Evolutionary conservation across 2,329 filamentous ascomycete genomes (phyloP).

Genomic region (Graphilbum fragrans): DNA sequence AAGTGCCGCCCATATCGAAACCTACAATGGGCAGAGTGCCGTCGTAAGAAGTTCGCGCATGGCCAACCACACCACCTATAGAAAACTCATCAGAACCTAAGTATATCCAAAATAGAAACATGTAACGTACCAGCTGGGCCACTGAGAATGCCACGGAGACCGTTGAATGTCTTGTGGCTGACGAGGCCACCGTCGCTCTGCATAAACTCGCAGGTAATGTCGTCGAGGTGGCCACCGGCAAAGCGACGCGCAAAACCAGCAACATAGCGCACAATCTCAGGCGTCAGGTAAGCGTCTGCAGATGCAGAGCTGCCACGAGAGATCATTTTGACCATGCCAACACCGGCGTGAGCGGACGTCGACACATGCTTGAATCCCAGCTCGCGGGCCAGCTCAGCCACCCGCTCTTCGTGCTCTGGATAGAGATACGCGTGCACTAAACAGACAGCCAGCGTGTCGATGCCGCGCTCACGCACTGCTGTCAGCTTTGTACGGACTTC

Average conservation of each 20-base stretch:
- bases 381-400: constrained; percentile 10
- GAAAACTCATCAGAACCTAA: background rate
- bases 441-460: constrained; percentile 25
- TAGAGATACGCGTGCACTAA: constrained; percentile 47
- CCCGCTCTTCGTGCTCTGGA: constrained; percentile 38
- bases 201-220: constrained; percentile 64
- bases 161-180: constrained; percentile 8
- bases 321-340: constrained; percentile 56
- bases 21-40: constrained; percentile 57
- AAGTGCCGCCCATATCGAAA: constrained; percentile 48
- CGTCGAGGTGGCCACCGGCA: constrained; percentile 46
- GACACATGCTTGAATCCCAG: constrained; percentile 3
- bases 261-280: constrained; percentile 60
- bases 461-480: constrained; percentile 31
- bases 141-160: constrained; percentile 47
- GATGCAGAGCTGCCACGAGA: constrained; percentile 57
- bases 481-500: constrained; percentile 17
- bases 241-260: constrained; percentile 54
- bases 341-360: background rate
- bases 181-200: constrained; percentile 43
- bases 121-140: constrained; percentile 43
- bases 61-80: constrained; percentile 54
- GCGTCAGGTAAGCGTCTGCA: constrained; percentile 63
- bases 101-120: background rate
- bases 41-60: constrained; percentile 61